A percentile compares a stretch with the other conserved stretches of the same genome.
Evolutionary conservation across 495 filamentous ascomycete genomes (phyloP).

Genomic region (Margaritispora aquatica): DNA sequence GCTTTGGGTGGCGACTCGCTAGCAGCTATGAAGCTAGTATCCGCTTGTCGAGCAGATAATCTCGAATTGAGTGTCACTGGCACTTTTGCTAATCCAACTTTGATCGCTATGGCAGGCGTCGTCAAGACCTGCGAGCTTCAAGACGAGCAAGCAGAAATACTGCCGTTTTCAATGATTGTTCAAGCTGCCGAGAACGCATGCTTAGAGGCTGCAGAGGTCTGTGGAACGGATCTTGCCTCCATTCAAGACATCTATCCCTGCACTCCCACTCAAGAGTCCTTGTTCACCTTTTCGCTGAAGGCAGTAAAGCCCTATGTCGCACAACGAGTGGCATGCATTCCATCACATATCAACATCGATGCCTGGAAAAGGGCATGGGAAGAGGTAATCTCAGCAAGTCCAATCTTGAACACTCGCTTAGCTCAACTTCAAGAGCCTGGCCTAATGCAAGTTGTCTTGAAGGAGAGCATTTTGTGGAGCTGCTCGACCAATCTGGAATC

Average conservation of each 20-base stretch:
- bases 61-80: slow-evolving; percentile 48
- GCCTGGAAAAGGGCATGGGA: slow-evolving; percentile 51
- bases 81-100: slow-evolving; percentile 31
- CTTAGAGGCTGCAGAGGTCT: background rate
- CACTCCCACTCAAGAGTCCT: slow-evolving; percentile 64
- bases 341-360: slow-evolving; percentile 34
- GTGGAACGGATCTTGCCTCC: slow-evolving; percentile 23
- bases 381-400: slow-evolving; percentile 35
- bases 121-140: background rate
- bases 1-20: slow-evolving; percentile 66
- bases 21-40: slow-evolving; percentile 61
- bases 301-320: slow-evolving; percentile 52
- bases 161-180: background rate
- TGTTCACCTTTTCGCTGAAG: slow-evolving; percentile 56
- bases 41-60: slow-evolving; percentile 44
- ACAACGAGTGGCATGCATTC: slow-evolving; percentile 38
- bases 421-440: slow-evolving; percentile 37
- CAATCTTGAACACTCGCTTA: slow-evolving; percentile 52
- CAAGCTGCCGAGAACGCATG: background rate
- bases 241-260: slow-evolving; percentile 65
- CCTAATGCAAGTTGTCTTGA: slow-evolving; percentile 47
- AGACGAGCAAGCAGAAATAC: background rate
- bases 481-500: background rate
- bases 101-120: background rate
- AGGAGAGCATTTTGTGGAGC: slow-evolving; percentile 17